Percentiles rank a stretch among this genome's conserved stretches.
Conservation (phyloP, 2,329 filamentous ascomycete species). For the Neophaeococcomyces mojaviensis region DNA sequence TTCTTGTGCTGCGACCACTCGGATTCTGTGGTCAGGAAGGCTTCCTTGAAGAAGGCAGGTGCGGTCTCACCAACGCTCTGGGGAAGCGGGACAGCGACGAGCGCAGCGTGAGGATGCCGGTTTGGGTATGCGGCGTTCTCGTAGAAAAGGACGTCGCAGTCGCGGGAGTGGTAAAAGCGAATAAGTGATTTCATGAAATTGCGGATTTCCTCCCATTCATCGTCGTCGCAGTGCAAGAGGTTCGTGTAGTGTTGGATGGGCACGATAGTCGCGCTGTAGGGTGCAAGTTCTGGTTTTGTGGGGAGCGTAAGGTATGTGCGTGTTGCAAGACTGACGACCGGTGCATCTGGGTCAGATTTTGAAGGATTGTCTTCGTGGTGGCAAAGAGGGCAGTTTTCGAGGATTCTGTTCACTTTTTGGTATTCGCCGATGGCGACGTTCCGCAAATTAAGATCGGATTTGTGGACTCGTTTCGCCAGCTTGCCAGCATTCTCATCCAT, state of each 20-base stretch:
- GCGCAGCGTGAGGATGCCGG: conserved; percentile 72
- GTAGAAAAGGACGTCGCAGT: conserved; percentile 90
- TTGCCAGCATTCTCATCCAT: conserved; percentile 94
- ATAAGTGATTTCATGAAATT: conserved; percentile 98
- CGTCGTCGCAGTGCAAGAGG: conserved; percentile 94
- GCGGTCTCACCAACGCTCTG: conserved; percentile 86
- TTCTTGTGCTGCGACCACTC: conserved; percentile 96
- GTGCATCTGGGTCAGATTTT: conserved; percentile 68
- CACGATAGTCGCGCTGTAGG: conserved; percentile 79
- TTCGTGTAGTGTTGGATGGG: conserved; percentile 82
- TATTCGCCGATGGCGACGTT: conserved; percentile 82
- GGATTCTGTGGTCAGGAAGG: conserved; percentile 77
- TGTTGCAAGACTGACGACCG: conserved; percentile 77
- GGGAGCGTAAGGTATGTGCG: conserved; percentile 81
- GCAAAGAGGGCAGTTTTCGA: conserved; percentile 84
- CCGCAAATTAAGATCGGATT: conserved; percentile 78
- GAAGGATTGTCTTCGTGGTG: conserved; percentile 69
- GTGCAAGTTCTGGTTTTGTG: conserved; percentile 77
- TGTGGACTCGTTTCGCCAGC: conserved; percentile 78
- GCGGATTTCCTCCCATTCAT: conserved; percentile 97
- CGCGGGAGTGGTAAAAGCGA: conserved; percentile 88
- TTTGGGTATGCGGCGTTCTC: conserved; percentile 84
- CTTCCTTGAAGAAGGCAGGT: conserved; percentile 91
- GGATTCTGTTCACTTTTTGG: conserved; percentile 76
- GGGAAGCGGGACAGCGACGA: conserved; percentile 80